Conservation (phyloP, 208 protist species). For the Leishmania braziliensis region DNA sequence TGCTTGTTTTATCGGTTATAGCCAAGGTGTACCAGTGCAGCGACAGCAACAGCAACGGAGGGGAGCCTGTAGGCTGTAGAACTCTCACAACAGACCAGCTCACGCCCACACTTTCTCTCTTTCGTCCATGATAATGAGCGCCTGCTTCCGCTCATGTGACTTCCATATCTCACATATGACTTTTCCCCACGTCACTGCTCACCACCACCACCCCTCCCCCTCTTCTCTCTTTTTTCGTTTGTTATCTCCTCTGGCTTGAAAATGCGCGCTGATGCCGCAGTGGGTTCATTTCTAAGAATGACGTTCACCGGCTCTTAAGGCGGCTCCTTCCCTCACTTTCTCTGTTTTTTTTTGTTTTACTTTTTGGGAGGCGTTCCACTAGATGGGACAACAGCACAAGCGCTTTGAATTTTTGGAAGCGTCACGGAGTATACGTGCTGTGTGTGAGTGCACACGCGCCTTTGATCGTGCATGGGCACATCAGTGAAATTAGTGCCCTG, state of each 20-base stretch:
- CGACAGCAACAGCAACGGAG: neutral
- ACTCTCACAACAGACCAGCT: neutral
- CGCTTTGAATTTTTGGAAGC: neutral
- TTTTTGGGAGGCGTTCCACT: neutral
- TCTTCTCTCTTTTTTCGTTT: neutral
- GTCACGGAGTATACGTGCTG: neutral
- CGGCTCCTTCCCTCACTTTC: neutral
- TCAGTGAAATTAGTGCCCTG: neutral
- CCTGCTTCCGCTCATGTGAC: neutral
- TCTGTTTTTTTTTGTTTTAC: neutral
- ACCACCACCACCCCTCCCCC: neutral
- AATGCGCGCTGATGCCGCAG: neutral
- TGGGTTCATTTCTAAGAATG: neutral
- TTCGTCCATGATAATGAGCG: neutral
- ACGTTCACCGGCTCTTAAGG: neutral
- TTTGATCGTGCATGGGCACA: neutral
- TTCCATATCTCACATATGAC: neutral
- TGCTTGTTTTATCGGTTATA: neutral
- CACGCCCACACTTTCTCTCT: neutral
- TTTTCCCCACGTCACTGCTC: neutral
- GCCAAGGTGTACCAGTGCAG: neutral
- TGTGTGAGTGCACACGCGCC: neutral
- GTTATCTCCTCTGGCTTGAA: neutral
- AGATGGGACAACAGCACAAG: neutral
- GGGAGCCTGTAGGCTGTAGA: neutral